Evolutionary conservation across 768 basidiomycete genomes (phyloP).

Genomic region (Strobilomyces dryophilus): DNA sequence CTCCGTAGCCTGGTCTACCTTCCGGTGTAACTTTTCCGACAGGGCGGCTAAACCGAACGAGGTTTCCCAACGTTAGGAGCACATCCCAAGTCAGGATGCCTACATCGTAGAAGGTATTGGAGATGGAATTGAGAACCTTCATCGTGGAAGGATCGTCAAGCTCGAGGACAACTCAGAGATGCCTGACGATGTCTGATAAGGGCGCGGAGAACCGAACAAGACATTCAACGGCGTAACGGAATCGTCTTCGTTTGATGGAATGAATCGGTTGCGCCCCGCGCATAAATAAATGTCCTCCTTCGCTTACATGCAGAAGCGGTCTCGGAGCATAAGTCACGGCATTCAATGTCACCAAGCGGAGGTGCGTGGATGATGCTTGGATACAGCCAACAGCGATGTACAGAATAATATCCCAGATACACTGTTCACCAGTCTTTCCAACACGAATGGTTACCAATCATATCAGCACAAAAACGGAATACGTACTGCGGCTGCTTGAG

Average conservation of each 20-base stretch:
- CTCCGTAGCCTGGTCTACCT: slow-evolving; percentile 51
- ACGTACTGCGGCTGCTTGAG: no score
- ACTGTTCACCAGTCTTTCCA: no score
- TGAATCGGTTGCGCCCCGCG: neutral
- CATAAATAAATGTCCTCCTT: no score
- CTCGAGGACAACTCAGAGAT: neutral
- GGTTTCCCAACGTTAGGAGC: slow-evolving; percentile 12
- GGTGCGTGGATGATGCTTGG: no score
- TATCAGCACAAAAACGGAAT: no score
- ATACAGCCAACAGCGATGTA: no score
- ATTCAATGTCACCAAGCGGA: neutral
- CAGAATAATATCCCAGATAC: no score
- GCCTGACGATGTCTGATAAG: neutral
- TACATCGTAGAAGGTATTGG: neutral
- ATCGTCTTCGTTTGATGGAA: neutral
- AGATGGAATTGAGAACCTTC: slow-evolving; percentile 3
- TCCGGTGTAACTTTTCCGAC: slow-evolving; percentile 49
- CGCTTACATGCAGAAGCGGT: neutral
- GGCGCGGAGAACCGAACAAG: neutral
- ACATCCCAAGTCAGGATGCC: slow-evolving; percentile 9
- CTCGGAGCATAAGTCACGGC: neutral
- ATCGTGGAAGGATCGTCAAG: neutral
- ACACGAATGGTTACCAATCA: no score
- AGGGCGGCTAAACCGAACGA: slow-evolving; percentile 26
- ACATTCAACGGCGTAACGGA: neutral